Conservation (phyloP, 2,329 filamentous ascomycete genomes). For the Phoma sp. region DNA sequence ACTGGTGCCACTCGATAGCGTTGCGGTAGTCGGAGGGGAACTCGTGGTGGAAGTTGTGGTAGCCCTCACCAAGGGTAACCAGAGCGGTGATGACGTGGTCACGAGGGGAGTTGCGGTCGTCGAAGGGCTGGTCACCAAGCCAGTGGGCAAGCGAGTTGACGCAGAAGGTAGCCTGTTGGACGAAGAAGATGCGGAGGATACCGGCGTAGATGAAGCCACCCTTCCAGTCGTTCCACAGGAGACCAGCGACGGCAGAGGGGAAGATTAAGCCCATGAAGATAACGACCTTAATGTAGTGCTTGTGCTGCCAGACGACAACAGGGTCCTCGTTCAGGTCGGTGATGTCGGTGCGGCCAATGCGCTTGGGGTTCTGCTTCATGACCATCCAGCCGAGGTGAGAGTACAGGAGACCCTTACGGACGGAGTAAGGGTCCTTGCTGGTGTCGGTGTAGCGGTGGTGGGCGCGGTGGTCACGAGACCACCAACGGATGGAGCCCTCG, state of each 20-base stretch:
- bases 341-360: slow-evolving; percentile 59
- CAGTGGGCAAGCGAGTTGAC: slow-evolving; percentile 62
- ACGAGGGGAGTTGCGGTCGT: slow-evolving; percentile 53
- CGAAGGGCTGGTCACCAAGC: slow-evolving; percentile 56
- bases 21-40: slow-evolving; percentile 55
- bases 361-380: slow-evolving; percentile 62
- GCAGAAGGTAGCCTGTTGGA: slow-evolving; percentile 62
- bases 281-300: slow-evolving; percentile 56
- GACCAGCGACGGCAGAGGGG: slow-evolving; percentile 56
- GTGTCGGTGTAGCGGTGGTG: slow-evolving; percentile 62
- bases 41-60: slow-evolving; percentile 56
- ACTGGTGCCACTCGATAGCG: slow-evolving; percentile 52
- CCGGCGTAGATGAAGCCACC: slow-evolving; percentile 60
- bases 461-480: slow-evolving; percentile 58
- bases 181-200: slow-evolving; percentile 60
- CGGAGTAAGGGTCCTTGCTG: slow-evolving; percentile 60
- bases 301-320: slow-evolving; percentile 59
- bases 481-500: slow-evolving; percentile 59
- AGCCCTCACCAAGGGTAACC: slow-evolving; percentile 53
- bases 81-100: slow-evolving; percentile 53
- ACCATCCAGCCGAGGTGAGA: slow-evolving; percentile 61
- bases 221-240: slow-evolving; percentile 58
- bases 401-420: slow-evolving; percentile 59
- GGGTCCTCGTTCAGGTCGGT: slow-evolving; percentile 59
- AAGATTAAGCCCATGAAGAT: slow-evolving; percentile 57